phyloP scores from a whole-genome alignment of 208 protist genomes.

The Acanthamoeba lenticulata region DNA sequence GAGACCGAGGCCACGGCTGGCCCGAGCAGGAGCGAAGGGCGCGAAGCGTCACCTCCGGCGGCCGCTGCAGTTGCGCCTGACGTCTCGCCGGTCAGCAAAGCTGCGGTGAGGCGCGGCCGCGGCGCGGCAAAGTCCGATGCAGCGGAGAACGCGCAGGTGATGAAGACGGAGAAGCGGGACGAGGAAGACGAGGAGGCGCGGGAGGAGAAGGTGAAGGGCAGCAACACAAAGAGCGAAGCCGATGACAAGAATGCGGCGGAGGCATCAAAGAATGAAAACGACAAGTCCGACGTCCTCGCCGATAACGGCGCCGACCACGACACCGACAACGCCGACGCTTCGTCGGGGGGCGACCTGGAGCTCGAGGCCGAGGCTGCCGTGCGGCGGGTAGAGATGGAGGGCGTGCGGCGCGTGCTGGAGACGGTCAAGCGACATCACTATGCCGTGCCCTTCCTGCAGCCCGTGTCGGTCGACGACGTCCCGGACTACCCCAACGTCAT shows the following conservation, averaged over 20 bases:
- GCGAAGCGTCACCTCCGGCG: too few species aligned
- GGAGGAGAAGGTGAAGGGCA: not conserved
- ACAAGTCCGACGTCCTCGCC: too few species aligned
- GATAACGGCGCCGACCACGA: not conserved
- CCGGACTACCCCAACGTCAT: slow-evolving; percentile 26
- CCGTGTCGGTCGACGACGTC: slow-evolving; percentile 23
- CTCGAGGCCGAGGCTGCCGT: not conserved
- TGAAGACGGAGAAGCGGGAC: not conserved
- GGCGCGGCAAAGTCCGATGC: not conserved
- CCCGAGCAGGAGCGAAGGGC: too few species aligned
- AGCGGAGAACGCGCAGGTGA: not conserved
- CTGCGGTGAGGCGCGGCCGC: too few species aligned
- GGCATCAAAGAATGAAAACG: not conserved
- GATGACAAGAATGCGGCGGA: not conserved
- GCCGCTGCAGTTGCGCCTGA: too few species aligned
- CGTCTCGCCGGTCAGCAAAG: too few species aligned
- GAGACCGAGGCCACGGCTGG: not conserved
- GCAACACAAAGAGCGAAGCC: not conserved
- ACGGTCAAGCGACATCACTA: not conserved
- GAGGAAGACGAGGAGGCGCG: not conserved
- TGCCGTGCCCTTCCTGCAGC: slow-evolving; percentile 15
- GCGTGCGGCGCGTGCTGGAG: not conserved
- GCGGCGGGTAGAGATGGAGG: not conserved
- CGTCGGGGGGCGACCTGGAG: not conserved
- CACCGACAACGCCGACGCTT: not conserved